Evolutionary conservation across 2,329 filamentous ascomycete genomes (phyloP).

Genomic region (Penicillium aurantiogriseum): DNA sequence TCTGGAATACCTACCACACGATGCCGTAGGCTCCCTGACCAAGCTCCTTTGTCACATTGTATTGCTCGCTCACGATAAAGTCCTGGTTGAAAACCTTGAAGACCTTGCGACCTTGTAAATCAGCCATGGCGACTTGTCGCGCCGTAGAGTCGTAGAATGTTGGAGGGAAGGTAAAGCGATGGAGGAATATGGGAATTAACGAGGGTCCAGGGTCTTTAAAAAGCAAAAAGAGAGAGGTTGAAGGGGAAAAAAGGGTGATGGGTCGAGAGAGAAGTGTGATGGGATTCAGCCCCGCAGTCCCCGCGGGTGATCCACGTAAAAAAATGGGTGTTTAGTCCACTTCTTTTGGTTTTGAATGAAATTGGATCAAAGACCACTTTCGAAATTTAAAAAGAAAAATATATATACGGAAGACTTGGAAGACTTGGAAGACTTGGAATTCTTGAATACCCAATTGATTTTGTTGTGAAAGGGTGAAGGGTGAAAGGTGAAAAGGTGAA

Average conservation of each 20-base stretch:
- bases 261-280: constrained; percentile 19
- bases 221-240: constrained; percentile 7
- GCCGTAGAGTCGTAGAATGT: constrained; percentile 1
- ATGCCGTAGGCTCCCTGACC: constrained; percentile 98
- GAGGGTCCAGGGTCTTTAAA: constrained; percentile 1
- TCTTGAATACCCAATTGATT: background rate
- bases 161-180: constrained; percentile 1
- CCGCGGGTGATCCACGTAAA: constrained; percentile 20
- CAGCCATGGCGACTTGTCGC: constrained; percentile 49
- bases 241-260: constrained; percentile 13
- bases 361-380: background rate
- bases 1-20: constrained; percentile 69
- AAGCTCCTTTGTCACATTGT: constrained; percentile 97
- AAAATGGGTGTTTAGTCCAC: background rate
- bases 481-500: background rate
- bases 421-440: background rate
- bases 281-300: constrained; percentile 27
- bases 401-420: background rate
- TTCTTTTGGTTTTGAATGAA: background rate
- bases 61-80: constrained; percentile 96
- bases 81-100: constrained; percentile 99
- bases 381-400: background rate
- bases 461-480: background rate
- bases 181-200: background rate
- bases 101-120: constrained; percentile 74